Evolutionary conservation across 129 eudicot genomes (phyloP).

Genomic region (Deinandra increscens): DNA sequence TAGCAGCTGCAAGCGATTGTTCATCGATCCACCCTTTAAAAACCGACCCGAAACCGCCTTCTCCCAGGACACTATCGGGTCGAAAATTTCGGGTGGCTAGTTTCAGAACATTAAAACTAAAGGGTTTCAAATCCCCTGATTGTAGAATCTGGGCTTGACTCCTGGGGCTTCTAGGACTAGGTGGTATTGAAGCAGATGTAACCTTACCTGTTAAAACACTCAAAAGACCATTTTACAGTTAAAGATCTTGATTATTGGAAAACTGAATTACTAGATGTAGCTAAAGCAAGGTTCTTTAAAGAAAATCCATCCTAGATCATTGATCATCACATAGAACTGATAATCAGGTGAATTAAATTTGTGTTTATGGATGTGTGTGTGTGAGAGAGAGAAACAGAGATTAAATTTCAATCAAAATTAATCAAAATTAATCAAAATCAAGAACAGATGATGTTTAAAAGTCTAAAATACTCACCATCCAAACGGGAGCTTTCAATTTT

Average conservation of each 20-base stretch:
- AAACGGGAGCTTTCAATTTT: slow-evolving; percentile 14
- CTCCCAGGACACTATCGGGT: slow-evolving; percentile 21
- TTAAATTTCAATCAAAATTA: too few relatives aligned
- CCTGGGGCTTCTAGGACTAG: slow-evolving; percentile 9
- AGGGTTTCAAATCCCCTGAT: slow-evolving; percentile 9
- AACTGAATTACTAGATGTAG: background rate
- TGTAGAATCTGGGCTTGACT: slow-evolving; percentile 13
- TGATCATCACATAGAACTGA: background rate
- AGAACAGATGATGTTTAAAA: background rate
- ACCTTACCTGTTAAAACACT: slow-evolving; percentile 5
- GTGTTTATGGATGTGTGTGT: too few relatives aligned
- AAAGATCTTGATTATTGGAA: background rate
- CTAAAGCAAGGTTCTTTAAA: background rate
- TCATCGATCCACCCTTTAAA: slow-evolving; percentile 21
- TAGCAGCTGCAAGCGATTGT: slow-evolving; percentile 13
- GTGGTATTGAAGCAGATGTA: slow-evolving; percentile 14
- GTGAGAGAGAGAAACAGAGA: too few relatives aligned
- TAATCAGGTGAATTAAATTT: too few relatives aligned
- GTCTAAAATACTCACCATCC: slow-evolving; percentile 1
- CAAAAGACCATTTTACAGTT: background rate
- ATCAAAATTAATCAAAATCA: slow-evolving; percentile 16
- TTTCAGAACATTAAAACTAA: slow-evolving; percentile 12
- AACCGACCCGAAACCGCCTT: slow-evolving; percentile 23
- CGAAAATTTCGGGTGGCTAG: slow-evolving; percentile 6
- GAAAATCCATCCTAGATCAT: background rate